Conservation (phyloP, 495 filamentous ascomycete genomes). For the Penicillium odoratum region DNA sequence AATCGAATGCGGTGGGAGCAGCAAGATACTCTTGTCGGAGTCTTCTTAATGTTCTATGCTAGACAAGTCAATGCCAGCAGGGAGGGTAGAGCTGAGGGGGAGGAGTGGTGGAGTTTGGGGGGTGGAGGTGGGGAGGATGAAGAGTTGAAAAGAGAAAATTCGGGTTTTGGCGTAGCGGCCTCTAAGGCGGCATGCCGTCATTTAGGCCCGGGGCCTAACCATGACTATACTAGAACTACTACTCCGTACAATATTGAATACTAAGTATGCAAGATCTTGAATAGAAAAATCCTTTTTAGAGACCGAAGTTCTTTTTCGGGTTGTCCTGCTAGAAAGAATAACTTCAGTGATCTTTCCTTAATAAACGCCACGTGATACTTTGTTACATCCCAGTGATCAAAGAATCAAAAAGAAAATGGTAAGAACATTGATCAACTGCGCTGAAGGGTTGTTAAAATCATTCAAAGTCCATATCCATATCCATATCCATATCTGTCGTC, state of each 20-base stretch:
- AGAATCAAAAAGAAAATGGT: not conserved
- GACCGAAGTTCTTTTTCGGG: too few relatives aligned
- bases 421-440: constrained; percentile 7
- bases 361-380: constrained; percentile 2
- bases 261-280: too few relatives aligned
- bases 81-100: constrained; percentile 35
- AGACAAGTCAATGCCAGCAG: constrained; percentile 59
- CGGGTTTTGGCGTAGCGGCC: constrained; percentile 22
- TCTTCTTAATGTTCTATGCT: constrained; percentile 38
- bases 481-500: constrained; percentile 14
- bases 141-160: constrained; percentile 36
- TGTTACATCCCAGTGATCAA: not conserved
- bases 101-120: constrained; percentile 31
- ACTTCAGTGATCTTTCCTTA: not conserved
- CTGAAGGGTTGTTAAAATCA: not conserved
- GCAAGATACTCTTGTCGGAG: constrained; percentile 11
- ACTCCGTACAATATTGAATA: too few relatives aligned
- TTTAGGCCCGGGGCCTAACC: constrained; percentile 11
- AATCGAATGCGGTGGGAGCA: constrained; percentile 6
- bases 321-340: not conserved
- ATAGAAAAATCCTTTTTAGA: too few relatives aligned
- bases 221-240: not conserved
- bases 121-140: constrained; percentile 29
- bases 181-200: constrained; percentile 36
- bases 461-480: not conserved